phyloP scores from a whole-genome alignment of 495 filamentous ascomycete species.

The Amphirosellinia nigrospora region DNA sequence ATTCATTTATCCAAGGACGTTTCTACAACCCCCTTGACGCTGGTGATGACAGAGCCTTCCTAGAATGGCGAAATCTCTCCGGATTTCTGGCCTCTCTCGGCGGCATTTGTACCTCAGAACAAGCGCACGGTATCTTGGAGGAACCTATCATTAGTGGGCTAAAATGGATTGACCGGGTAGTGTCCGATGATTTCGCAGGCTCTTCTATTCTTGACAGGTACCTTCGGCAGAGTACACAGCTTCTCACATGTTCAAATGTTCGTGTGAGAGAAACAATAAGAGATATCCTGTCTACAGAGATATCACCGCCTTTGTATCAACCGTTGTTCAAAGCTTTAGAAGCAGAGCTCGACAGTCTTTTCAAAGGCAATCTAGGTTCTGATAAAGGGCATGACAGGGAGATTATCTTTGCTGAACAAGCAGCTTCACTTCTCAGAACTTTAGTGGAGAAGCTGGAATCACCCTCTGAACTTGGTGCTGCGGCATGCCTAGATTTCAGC shows the following conservation, averaged over 20 bases:
- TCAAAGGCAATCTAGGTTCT: slow-evolving; percentile 56
- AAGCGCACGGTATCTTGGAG: slow-evolving; percentile 53
- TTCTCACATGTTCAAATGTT: slow-evolving; percentile 66
- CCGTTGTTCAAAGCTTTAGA: slow-evolving; percentile 66
- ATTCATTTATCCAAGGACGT: slow-evolving; percentile 64
- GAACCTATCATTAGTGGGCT: slow-evolving; percentile 62
- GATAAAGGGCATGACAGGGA: slow-evolving; percentile 62
- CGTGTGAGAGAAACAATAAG: slow-evolving; percentile 66
- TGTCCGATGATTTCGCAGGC: slow-evolving; percentile 62
- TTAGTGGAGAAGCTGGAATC: slow-evolving; percentile 66
- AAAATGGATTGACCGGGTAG: slow-evolving; percentile 66
- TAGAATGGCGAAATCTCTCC: slow-evolving; percentile 70
- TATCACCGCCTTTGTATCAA: slow-evolving; percentile 63
- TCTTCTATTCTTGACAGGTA: slow-evolving; percentile 63
- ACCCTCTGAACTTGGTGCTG: slow-evolving; percentile 61
- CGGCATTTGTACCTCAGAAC: slow-evolving; percentile 68
- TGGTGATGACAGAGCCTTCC: slow-evolving; percentile 57
- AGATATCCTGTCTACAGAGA: slow-evolving; percentile 65
- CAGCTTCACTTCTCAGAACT: slow-evolving; percentile 63
- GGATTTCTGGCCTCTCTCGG: slow-evolving; percentile 70
- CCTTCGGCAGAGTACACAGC: slow-evolving; percentile 64
- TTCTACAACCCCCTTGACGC: slow-evolving; percentile 52
- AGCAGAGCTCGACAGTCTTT: slow-evolving; percentile 63
- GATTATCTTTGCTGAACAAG: slow-evolving; percentile 69
- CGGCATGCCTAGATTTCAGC: slow-evolving; percentile 64